Percentiles rank a stretch among this genome's conserved stretches.
phyloP scores from a whole-genome alignment of 805 yeast species.

The Spathaspora hagerdaliae region DNA sequence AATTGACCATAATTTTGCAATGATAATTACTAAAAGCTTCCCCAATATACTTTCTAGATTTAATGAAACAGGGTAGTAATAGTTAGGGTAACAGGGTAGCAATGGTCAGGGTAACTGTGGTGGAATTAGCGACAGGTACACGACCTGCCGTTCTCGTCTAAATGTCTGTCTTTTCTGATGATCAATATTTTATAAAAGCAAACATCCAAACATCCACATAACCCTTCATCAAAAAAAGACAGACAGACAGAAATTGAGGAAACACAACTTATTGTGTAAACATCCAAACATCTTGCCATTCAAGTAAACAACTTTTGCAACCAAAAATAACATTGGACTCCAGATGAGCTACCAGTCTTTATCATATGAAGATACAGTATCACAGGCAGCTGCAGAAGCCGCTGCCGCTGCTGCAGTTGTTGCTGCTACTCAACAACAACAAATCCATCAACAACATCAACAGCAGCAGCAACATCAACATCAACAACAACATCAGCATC shows the following conservation, averaged over 20 bases:
- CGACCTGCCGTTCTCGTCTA: too few relatives aligned
- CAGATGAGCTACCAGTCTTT: background rate
- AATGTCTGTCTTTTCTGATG: too few relatives aligned
- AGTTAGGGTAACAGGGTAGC: too few relatives aligned
- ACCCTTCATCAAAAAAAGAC: background rate
- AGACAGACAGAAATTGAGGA: too few relatives aligned
- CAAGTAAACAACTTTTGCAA: background rate
- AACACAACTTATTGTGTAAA: too few relatives aligned
- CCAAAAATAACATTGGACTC: background rate
- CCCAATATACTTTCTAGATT: too few relatives aligned
- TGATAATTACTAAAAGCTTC: too few relatives aligned
- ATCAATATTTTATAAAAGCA: too few relatives aligned
- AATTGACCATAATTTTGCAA: too few relatives aligned
- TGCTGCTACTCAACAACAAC: constrained; percentile 2
- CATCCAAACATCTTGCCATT: constrained; percentile 3
- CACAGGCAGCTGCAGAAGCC: constrained; percentile 1
- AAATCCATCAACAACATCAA: background rate
- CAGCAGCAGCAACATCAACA: background rate
- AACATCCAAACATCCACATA: background rate
- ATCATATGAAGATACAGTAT: background rate
- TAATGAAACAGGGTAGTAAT: too few relatives aligned
- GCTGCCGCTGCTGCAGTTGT: constrained; percentile 8
- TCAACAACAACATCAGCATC: constrained; percentile 7
- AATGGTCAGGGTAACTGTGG: too few relatives aligned
- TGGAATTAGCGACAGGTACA: too few relatives aligned